Percentiles rank a stretch among this genome's conserved stretches.
Evolutionary conservation across 2,329 filamentous ascomycete genomes (phyloP).

Genomic region (Leptosphaerulina australis): DNA sequence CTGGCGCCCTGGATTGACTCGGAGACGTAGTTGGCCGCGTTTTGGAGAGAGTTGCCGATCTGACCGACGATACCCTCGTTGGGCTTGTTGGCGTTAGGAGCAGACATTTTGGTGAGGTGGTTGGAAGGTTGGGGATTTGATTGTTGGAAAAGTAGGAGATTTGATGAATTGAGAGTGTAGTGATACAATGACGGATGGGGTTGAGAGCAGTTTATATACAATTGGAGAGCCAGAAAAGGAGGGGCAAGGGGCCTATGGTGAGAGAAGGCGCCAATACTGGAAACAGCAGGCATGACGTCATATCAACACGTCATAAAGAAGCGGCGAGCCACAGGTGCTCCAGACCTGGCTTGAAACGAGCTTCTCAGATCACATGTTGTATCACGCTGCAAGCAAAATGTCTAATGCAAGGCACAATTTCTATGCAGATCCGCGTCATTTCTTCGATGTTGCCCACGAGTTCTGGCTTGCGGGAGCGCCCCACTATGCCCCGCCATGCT

Average conservation of each 20-base stretch:
- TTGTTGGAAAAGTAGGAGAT: constrained; percentile 17
- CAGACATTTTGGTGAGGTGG: constrained; percentile 49
- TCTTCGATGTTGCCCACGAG: constrained; percentile 13
- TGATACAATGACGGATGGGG: constrained; percentile 19
- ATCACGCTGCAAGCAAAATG: constrained; percentile 18
- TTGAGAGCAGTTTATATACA: constrained; percentile 25
- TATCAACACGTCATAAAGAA: constrained; percentile 10
- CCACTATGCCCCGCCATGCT: constrained; percentile 8
- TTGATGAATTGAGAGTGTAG: constrained; percentile 25
- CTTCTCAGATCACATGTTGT: constrained; percentile 17
- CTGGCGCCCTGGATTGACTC: constrained; percentile 66
- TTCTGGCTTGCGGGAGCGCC: constrained; percentile 15
- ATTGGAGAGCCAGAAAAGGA: constrained; percentile 7
- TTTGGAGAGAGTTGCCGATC: constrained; percentile 52
- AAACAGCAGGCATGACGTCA: constrained; percentile 18
- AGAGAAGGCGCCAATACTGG: constrained; percentile 13
- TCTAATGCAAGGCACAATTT: constrained; percentile 21
- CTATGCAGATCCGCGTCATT: constrained; percentile 21
- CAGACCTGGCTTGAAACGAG: constrained; percentile 17
- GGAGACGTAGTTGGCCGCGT: constrained; percentile 71
- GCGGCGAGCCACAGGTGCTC: constrained; percentile 15
- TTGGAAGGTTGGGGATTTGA: constrained; percentile 21
- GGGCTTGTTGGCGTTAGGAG: constrained; percentile 52
- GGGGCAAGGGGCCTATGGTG: constrained; percentile 8
- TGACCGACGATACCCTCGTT: constrained; percentile 54